phyloP scores from a whole-genome alignment of 352 stramenopile species.

The Pseudoperonospora humuli region DNA sequence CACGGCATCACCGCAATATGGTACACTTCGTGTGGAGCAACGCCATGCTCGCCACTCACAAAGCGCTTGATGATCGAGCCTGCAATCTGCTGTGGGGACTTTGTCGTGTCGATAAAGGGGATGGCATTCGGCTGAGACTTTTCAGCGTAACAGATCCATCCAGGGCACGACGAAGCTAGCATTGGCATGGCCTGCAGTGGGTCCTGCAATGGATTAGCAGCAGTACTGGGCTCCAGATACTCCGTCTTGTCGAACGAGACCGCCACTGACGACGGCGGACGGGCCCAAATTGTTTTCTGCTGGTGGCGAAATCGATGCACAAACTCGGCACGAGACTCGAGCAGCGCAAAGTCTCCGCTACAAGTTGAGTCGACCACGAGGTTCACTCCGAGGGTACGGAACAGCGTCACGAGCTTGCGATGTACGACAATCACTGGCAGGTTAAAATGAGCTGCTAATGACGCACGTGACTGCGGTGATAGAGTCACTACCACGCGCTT shows the following conservation, averaged over 20 bases:
- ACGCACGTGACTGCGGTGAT: slow-evolving; percentile 84
- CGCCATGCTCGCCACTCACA: slow-evolving; percentile 48
- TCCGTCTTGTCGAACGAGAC: slow-evolving; percentile 62
- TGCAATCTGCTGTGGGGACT: slow-evolving; percentile 94
- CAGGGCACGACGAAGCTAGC: slow-evolving; percentile 93
- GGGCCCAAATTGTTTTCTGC: slow-evolving; percentile 55
- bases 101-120: slow-evolving; percentile 91
- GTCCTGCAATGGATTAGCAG: slow-evolving; percentile 48
- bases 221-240: slow-evolving; percentile 49
- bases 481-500: slow-evolving; percentile 80
- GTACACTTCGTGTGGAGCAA: slow-evolving; percentile 72
- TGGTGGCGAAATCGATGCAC: slow-evolving; percentile 76
- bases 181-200: slow-evolving; percentile 82
- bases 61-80: slow-evolving; percentile 77
- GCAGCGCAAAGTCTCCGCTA: slow-evolving; percentile 87
- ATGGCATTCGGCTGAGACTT: slow-evolving; percentile 94
- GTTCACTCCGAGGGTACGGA: slow-evolving; percentile 78
- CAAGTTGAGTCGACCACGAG: slow-evolving; percentile 90
- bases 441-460: slow-evolving; percentile 74
- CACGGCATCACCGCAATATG: slow-evolving; percentile 97
- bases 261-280: slow-evolving; percentile 61
- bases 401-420: slow-evolving; percentile 68
- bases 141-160: slow-evolving; percentile 97
- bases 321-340: slow-evolving; percentile 90
- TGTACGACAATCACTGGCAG: slow-evolving; percentile 59